Percentiles rank a stretch among this genome's conserved stretches.
phyloP scores from a whole-genome alignment of 108 stramenopile species.

The Nitzschia inconspicua region DNA sequence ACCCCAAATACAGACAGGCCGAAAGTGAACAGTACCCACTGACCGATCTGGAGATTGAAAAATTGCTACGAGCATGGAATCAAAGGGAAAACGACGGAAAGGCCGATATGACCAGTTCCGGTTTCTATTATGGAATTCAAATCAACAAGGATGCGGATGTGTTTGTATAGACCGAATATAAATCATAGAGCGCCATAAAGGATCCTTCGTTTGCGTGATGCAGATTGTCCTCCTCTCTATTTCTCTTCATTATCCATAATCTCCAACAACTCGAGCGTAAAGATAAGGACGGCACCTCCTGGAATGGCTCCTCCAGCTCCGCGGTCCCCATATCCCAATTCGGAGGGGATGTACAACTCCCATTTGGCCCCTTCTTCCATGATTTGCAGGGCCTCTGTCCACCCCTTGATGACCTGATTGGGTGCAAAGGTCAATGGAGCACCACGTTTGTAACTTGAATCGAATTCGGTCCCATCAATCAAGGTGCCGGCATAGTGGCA shows the following conservation, averaged over 20 bases:
- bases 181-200: neutral
- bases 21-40: conserved; percentile 62
- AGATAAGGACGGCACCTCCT: conserved; percentile 82
- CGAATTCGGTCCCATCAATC: conserved; percentile 91
- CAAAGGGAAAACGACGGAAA: conserved; percentile 33
- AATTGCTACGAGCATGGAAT: conserved; percentile 66
- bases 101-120: conserved; percentile 67
- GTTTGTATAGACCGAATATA: conserved; percentile 13
- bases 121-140: conserved; percentile 68
- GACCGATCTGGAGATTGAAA: conserved; percentile 78
- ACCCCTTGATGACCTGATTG: conserved; percentile 86
- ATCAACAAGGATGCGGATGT: conserved; percentile 74
- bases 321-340: conserved; percentile 88
- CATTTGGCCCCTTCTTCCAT: conserved; percentile 97
- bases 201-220: too few relatives aligned
- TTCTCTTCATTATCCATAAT: conserved; percentile 26
- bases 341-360: conserved; percentile 93
- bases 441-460: conserved; percentile 86
- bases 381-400: conserved; percentile 94
- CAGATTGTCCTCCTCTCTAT: neutral
- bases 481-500: conserved; percentile 92
- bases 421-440: conserved; percentile 88
- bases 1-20: conserved; percentile 72
- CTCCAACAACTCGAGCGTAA: conserved; percentile 88
- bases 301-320: conserved; percentile 72